Evolutionary conservation across 345 rosid genomes (phyloP).

Genomic region (Microcos paniculata): DNA sequence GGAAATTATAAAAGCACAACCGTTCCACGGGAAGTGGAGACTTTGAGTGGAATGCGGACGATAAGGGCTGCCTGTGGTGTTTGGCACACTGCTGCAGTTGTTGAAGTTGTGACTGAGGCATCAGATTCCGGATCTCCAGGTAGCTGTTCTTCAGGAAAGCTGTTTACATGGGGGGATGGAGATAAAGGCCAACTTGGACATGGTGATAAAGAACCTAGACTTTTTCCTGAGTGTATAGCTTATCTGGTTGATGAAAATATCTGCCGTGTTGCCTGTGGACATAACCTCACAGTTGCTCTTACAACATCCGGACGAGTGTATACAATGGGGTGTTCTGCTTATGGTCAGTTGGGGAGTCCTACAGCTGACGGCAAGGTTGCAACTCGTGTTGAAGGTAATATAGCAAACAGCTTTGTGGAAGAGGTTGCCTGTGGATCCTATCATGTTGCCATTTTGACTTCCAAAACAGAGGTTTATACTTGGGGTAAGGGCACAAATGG

Average conservation of each 20-base stretch:
- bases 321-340: constrained; percentile 73
- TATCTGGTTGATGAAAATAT: constrained; percentile 43
- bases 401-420: constrained; percentile 50
- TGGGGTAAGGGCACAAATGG: constrained; percentile 90
- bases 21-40: constrained; percentile 76
- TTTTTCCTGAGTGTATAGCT: constrained; percentile 55
- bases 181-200: constrained; percentile 75
- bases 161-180: constrained; percentile 94
- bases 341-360: constrained; percentile 80
- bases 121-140: constrained; percentile 37
- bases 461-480: constrained; percentile 66
- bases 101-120: constrained; percentile 48
- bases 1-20: constrained; percentile 60
- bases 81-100: constrained; percentile 93
- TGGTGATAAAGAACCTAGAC: constrained; percentile 63
- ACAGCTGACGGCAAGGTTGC: constrained; percentile 54
- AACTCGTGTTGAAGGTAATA: constrained; percentile 54
- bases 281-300: constrained; percentile 66
- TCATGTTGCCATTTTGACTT: constrained; percentile 76
- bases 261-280: constrained; percentile 71
- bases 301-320: constrained; percentile 67
- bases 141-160: constrained; percentile 41
- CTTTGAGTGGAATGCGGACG: constrained; percentile 52
- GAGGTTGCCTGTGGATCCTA: constrained; percentile 80
- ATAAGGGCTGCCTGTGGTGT: constrained; percentile 79